phyloP scores from a whole-genome alignment of 2,329 filamentous ascomycete species.

The Metarhizium sp. region DNA sequence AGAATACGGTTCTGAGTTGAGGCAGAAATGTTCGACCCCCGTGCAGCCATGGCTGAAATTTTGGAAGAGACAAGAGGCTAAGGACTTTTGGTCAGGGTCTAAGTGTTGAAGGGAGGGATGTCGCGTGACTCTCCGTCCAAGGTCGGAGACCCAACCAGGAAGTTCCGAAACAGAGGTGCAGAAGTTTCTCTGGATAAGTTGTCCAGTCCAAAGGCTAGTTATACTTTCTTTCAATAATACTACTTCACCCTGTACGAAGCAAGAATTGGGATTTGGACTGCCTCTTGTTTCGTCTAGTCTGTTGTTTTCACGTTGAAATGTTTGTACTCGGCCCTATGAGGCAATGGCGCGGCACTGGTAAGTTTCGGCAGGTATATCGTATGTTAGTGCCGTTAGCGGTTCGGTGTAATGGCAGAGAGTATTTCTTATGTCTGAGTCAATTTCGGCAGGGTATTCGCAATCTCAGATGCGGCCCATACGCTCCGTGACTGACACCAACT shows the following conservation, averaged over 20 bases:
- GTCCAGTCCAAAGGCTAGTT: too few relatives aligned
- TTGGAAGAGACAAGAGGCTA: not conserved
- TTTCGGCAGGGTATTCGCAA: not conserved
- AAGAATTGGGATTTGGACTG: not conserved
- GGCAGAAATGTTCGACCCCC: conserved; percentile 1
- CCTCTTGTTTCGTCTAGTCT: not conserved
- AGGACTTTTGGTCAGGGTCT: not conserved
- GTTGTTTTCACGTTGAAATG: not conserved
- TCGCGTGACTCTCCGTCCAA: not conserved
- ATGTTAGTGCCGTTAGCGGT: not conserved
- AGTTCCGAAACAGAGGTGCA: not conserved
- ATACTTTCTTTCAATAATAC: too few relatives aligned
- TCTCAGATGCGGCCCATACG: not conserved
- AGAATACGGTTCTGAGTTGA: conserved; percentile 28
- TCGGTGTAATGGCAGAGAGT: not conserved
- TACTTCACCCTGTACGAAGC: too few relatives aligned
- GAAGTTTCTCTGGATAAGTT: not conserved
- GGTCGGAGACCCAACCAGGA: not conserved
- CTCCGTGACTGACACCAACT: not conserved
- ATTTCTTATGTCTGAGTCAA: not conserved
- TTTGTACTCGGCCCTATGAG: not conserved
- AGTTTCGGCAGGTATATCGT: not conserved
- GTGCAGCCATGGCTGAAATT: not conserved
- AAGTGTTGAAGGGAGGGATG: not conserved
- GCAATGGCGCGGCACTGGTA: not conserved